These are phyloP conservation scores for Aspergillus proliferans DNA, from an alignment of 2,329 filamentous ascomycete genomes.

Conservation along the genomic window DNA sequence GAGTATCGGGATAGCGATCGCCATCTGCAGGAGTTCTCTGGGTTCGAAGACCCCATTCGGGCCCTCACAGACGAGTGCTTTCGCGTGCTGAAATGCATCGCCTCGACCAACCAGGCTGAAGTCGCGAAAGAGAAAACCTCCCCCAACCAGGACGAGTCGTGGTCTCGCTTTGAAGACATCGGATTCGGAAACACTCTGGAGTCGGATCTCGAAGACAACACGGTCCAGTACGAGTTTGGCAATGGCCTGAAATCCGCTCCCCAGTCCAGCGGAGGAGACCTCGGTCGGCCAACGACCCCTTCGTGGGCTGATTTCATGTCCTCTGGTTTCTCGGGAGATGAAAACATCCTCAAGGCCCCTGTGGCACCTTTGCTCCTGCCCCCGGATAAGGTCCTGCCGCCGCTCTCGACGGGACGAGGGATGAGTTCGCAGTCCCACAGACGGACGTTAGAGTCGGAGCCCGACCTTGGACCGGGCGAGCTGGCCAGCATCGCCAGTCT, in stretches of 20 bases:
- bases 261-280: constrained; percentile 58
- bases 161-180: constrained; percentile 94
- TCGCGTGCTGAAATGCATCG: constrained; percentile 82
- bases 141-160: constrained; percentile 75
- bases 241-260: constrained; percentile 59
- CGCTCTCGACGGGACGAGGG: constrained; percentile 64
- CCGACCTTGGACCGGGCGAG: constrained; percentile 77
- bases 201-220: constrained; percentile 59
- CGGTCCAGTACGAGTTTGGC: constrained; percentile 32
- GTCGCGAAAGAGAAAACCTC: constrained; percentile 67
- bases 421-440: constrained; percentile 82
- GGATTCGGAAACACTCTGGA: constrained; percentile 75
- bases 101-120: constrained; percentile 78
- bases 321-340: constrained; percentile 73
- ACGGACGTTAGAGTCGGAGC: constrained; percentile 62
- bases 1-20: constrained; percentile 85
- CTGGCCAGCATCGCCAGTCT: constrained; percentile 83
- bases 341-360: constrained; percentile 57
- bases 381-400: constrained; percentile 84
- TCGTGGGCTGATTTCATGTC: constrained; percentile 98
- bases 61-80: constrained; percentile 91
- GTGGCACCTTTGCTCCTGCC: constrained; percentile 68
- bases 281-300: constrained; percentile 82
- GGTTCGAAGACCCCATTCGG: constrained; percentile 80
- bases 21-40: constrained; percentile 77